Evolutionary conservation across 108 stramenopile genomes (phyloP), one percentile per base, ranked within the genome.

Genomic region (Nitzschia sp.): DNA sequence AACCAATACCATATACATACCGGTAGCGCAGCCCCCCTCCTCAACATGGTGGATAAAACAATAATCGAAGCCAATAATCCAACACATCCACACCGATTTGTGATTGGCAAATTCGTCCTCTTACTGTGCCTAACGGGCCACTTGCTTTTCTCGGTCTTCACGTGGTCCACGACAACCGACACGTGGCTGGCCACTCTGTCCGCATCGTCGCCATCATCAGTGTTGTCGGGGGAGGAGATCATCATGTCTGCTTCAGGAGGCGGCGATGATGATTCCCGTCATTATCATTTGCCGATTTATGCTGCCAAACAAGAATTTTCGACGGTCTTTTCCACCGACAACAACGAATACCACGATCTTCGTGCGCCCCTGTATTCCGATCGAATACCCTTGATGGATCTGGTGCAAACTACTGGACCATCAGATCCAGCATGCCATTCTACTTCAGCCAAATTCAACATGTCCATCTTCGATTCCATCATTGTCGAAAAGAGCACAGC

Each of bases 401-500:
- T 61, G 41, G 60, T 61, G 13, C 16, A 41, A 26, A 61, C 60
- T 21, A 31, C 38, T 8, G n/a, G n/a, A n/a, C 60, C 60, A 5
- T 36, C 6, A 9, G 9, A 41, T 1, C 60, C 36, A 26, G 25
- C 2, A 1, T 61, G 60, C 25, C 8, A 1, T 26, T 22, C 60
- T 41, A 61, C 41, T 25, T 21, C 4, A 8, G 19, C 8, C 4
- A 50, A 41, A 41, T 41, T 50, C 19, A 11, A 50, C 9, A 50
- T 50, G 48, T 50, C 48, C 48, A 19, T 50, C n/a, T 41, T 41
- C 23, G 2, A 38, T 61, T 25, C 60, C 60, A 29, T 56, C 41
- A 17, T 61, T 45, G 23, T 34, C n/a, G 2, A 19, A 0, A 1
- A 44, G 8, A 1, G 16, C 29, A n/a, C 2, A 11, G n/a, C n/a